Evolutionary conservation across 2,329 filamentous ascomycete genomes (phyloP), one percentile per base, ranked within the genome.

Genomic region (Colletotrichum spinosum): DNA sequence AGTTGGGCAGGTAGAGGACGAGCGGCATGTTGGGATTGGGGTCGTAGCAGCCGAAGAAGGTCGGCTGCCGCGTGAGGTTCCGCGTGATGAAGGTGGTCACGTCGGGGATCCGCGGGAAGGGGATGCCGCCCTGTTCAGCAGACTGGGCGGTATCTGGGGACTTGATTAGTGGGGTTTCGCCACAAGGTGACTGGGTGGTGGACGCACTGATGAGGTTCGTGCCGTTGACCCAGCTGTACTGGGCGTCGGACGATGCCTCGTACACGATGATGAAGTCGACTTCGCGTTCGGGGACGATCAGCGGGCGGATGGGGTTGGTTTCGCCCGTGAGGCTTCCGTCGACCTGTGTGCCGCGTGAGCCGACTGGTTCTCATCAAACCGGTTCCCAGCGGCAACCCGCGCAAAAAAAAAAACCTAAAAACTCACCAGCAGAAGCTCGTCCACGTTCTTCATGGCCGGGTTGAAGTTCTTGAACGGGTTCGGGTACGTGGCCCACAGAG

Each of bases 271-370:
- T 72, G 15, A 77, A 67, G 33, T 74, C 71, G 5, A 74, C 55
- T 1, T 65, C 53, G 1, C 75, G 69, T 1, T 70, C 70, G 0
- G 74, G 74, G 11, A 74, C 68, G 13, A 77, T 75, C 0, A 74
- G 50, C 0, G 70, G 70, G 0, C 72, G 72, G 0, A 77, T 66
- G 0, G 74, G 74, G 5, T 77, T 72, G 0, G 67, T 72, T 51
- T 78, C 73, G 0, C 75, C 72, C 0, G 70, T 63, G 25, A 78
- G 70, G 54, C 74, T 74, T 1, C 75, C 74, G 35, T 79, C 77
- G 0, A 74, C 52, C 71, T 73, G 7, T 25, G 25, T 3, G 10
- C 2, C 11, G 8, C 55, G 45, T 3, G 63, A 58, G 55, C 9
- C 9, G 17, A 8, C 15, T 44, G 25, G 8, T 25, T 25, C 25